These are phyloP conservation scores for Pseudocercospora pini-densiflorae DNA, from an alignment of 2,329 filamentous ascomycete species.

Conservation along the genomic window DNA sequence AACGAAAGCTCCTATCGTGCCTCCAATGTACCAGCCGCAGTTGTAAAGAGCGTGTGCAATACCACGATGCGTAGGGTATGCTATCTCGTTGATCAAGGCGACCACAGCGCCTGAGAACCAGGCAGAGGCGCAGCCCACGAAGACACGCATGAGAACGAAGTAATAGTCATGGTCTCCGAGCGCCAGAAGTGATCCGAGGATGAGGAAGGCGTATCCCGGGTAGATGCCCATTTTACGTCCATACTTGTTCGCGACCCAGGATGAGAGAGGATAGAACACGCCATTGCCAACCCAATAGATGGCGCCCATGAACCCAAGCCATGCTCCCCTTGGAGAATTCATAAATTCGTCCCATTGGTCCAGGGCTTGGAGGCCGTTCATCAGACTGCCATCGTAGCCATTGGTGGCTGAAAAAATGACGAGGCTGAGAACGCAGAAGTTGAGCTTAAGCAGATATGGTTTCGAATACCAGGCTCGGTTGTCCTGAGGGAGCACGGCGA, in stretches of 20 bases:
- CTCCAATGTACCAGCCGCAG: slow-evolving; percentile 40
- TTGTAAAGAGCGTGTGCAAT: slow-evolving; percentile 43
- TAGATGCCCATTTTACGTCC: slow-evolving; percentile 48
- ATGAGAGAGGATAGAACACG: slow-evolving; percentile 43
- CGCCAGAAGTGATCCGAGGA: slow-evolving; percentile 37
- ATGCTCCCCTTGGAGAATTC: slow-evolving; percentile 42
- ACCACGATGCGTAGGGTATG: slow-evolving; percentile 47
- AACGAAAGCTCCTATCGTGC: slow-evolving; percentile 32
- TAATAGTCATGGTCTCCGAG: slow-evolving; percentile 42
- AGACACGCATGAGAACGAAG: slow-evolving; percentile 45
- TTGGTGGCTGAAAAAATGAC: slow-evolving; percentile 40
- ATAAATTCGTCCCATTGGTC: slow-evolving; percentile 50
- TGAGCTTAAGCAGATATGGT: slow-evolving; percentile 50
- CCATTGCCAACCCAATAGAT: slow-evolving; percentile 48
- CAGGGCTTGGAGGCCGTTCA: slow-evolving; percentile 46
- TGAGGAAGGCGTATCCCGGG: slow-evolving; percentile 43
- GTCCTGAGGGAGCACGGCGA: slow-evolving; percentile 46
- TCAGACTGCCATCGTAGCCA: slow-evolving; percentile 53
- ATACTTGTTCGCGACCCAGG: slow-evolving; percentile 46
- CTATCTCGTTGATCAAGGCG: slow-evolving; percentile 51
- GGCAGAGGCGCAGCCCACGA: slow-evolving; percentile 44
- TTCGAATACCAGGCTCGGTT: slow-evolving; percentile 49
- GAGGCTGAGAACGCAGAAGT: slow-evolving; percentile 48
- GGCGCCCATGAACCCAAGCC: slow-evolving; percentile 46
- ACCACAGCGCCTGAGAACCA: slow-evolving; percentile 42